Base-by-base conservation (phyloP, 441 rosid species). In the Croton laevigatus region DNA sequence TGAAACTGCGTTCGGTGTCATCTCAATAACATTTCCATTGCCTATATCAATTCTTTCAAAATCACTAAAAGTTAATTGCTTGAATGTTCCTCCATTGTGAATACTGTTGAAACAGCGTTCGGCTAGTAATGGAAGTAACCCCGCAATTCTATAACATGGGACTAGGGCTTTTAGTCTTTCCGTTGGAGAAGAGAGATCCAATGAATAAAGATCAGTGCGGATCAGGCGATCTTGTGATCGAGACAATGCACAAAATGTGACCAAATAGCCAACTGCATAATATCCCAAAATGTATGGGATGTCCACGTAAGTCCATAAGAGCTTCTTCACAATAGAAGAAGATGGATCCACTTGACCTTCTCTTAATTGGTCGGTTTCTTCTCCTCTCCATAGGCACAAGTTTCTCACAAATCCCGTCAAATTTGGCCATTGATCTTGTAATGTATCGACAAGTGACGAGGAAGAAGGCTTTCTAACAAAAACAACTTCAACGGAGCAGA, bases 311-410 rank as follows among this genome's bases (percentile, higher is more conserved):
- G 90, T 89, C 99, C 99, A 94, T 55, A 89, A 40, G 23, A 92
- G 80, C 87, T 94, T 94, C 80, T 90, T 88, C 4, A 75, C 85
- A 59, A 94, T 71, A 6, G 89, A 76, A 55, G 86, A 81, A 32
- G 94, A 82, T 0, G 99, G 96, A 34, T 88, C 86, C 3, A 80
- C 19, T 45, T 78, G 88, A 42, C 87, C 85, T 73, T 92, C 98
- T 46, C 87, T 82, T 32, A 79, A 46, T 68, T 74, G 87, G 42
- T 89, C 89, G 8, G 81, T 66, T 71, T 94, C 99, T 76, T 92
- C 99, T 37, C 97, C 98, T 77, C 98, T 89, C 98, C 98, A 94
- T 65, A 94, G 68, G 58, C 97, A 90, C 40, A 85, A 89, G 67
- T 84, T 86, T 69, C 87, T 80, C 0, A 92, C 77, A 68, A 84